A percentile compares a stretch with the other conserved stretches of the same genome.
These are phyloP conservation scores for Mycena alexandri DNA, from an alignment of 768 basidiomycete species.

Conservation along the genomic window DNA sequence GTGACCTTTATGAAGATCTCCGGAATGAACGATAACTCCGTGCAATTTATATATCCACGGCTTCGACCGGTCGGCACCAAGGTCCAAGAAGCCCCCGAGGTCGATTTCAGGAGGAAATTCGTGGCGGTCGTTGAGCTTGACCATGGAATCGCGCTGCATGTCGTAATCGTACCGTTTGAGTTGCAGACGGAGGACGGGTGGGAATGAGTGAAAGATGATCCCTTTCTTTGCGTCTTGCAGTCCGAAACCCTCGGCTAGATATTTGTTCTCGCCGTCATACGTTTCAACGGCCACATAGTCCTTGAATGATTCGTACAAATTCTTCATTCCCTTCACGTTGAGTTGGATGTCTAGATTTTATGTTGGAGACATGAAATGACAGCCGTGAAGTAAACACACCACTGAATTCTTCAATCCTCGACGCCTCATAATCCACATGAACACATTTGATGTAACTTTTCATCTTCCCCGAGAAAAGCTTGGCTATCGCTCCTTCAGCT, in stretches of 20 bases:
- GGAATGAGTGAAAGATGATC: constrained; percentile 97
- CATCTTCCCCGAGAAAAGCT: constrained; percentile 97
- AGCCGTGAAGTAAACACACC: constrained; percentile 59
- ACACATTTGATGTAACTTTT: constrained; percentile 99
- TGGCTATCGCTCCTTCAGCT: constrained; percentile 63
- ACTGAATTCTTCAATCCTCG: constrained; percentile 95
- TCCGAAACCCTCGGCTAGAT: constrained; percentile 96
- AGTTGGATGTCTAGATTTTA: constrained; percentile 85
- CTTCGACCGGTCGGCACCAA: constrained; percentile 66
- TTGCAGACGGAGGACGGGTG: constrained; percentile 96
- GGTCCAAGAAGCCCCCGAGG: constrained; percentile 90
- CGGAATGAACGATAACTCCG: constrained; percentile 98
- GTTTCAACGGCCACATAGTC: constrained; percentile 98
- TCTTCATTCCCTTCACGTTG: constrained; percentile 67
- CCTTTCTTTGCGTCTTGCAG: constrained; percentile 99
- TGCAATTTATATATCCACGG: constrained; percentile 87
- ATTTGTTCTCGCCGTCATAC: constrained; percentile 98
- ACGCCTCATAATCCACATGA: constrained; percentile 96
- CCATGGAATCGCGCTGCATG: constrained; percentile 98
- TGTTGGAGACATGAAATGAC: background rate
- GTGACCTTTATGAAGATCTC: constrained; percentile 97
- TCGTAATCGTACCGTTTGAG: constrained; percentile 99
- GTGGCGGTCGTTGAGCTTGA: constrained; percentile 99
- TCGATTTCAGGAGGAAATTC: constrained; percentile 99
- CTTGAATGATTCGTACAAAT: constrained; percentile 94